Percentiles rank a stretch among this genome's conserved stretches.
Evolutionary conservation across 2,329 filamentous ascomycete genomes (phyloP).

Genomic region (Apiospora phragmitis): DNA sequence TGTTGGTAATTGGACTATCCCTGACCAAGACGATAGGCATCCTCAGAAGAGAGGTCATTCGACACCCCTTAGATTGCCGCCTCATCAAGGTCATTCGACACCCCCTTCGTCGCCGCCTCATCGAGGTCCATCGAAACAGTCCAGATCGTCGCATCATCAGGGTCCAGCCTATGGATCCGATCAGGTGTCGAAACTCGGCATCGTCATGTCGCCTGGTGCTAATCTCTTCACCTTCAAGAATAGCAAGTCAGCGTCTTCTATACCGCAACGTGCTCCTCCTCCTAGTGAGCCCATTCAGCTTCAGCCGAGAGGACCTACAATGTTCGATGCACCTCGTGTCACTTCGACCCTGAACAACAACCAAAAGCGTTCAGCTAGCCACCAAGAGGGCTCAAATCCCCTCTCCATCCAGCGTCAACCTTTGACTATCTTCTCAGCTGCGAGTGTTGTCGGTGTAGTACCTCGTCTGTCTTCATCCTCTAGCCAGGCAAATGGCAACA

Average conservation of each 20-base stretch:
- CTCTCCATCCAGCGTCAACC: background rate
- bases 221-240: background rate
- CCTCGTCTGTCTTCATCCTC: background rate
- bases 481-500: background rate
- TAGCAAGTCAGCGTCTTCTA: background rate
- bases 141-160: background rate
- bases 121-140: too few species aligned
- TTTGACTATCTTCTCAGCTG: background rate
- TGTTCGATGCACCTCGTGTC: background rate
- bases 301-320: background rate
- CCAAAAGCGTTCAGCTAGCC: background rate
- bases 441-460: background rate
- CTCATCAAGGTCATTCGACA: too few species aligned
- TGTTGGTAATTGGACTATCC: background rate
- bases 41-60: background rate
- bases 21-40: background rate
- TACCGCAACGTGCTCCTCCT: background rate
- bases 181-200: background rate
- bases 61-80: background rate
- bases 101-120: too few species aligned
- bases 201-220: background rate
- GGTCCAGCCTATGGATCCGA: background rate
- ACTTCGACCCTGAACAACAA: background rate
- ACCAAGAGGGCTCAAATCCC: background rate
- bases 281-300: background rate